Base-by-base conservation (phyloP, 352 stramenopile species). In the Phytophthora litchii region DNA sequence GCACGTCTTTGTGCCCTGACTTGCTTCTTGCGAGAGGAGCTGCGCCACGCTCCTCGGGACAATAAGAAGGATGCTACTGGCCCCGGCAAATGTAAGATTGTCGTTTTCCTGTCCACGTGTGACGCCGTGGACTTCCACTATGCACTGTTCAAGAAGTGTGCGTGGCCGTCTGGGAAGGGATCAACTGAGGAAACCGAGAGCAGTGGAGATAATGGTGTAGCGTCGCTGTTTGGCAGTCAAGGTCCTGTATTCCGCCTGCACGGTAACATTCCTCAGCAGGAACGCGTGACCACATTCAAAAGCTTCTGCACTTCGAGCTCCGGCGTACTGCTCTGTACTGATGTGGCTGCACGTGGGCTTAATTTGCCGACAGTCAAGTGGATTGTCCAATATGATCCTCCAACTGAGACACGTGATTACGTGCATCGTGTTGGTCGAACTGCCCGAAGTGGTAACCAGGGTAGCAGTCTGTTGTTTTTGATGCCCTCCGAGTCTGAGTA, bases 351-450 rank as follows among this genome's bases (percentile, higher is more conserved):
- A 12, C 88, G 97, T 64, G 98, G 98, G 43, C 80, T 99, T 13
- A 98, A 99, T 76, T 96, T 99, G 75, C 90, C 88, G 19, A 95
- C 98, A 31, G 96, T 99, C 14, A 96, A 95, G 41, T 94, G 92
- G 83, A 93, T 96, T 76, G 93, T 99, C 36, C 98, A 99, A 66
- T 99, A 98, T 76, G 97, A 99, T 72, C 90, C 98, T 31, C 96
- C 98, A 12, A 98, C 91, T 29, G 98, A 99, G 80, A 98, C 98
- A 34, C 96, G 99, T 46, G 94, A 98, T 74, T 99, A 99, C 74
- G 97, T 99, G 10, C 98, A 99, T 81, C 88, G 98, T 60, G 99
- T 99, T 63, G 98, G 98, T 34, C 95, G 98, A 69, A 99, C 98
- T 35, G 97, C 97, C 8, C 95, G 98, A 70, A 98, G 96, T 50